Base-by-base conservation (phyloP, 2,329 filamentous ascomycete species). In the Cytospora piceicola region DNA sequence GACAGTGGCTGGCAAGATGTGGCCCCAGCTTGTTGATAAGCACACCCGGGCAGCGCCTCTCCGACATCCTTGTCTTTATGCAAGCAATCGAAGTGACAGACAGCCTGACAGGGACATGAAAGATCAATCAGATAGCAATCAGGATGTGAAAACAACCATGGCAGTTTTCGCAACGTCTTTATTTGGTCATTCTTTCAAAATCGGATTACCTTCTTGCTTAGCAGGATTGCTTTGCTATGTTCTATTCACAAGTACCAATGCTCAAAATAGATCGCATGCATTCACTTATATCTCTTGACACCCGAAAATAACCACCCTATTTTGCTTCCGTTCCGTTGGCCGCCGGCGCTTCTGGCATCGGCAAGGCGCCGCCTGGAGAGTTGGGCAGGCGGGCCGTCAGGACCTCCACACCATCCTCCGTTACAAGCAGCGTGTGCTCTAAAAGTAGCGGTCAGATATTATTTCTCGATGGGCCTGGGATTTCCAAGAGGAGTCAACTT, bases 351-450 rank as follows among this genome's bases (percentile, higher is more conserved):
- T 69, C 73, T 46, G 76, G 88, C 79, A 89, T 87, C 4, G 87
- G 81, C 57, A 92, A 77, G 4, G 90, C 84, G 0, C 92, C 93
- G 65, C 93, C 93, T 0, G 93, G 93, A 22, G 91, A 94, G 73
- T 88, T 84, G 30, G 86, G 82, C 62, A 87, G 78, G 69, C 91
- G 84, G 27, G 91, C 92, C 1, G 93, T 96, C 74, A 96, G 77
- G 58, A 96, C 82, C 78, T 96, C 93, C 8, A 94, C 90, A 2
- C 93, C 93, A 64, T 90, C 88, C 74, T 94, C 91, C 0, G 93
- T 96, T 3, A 96, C 92, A 12, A 96, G 81, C 60, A 95, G 80
- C 0, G 92, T 95, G 75, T 96, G 93, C 75, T 96, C 92, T 87
- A 65, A 69, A 54, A 20, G 36, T 11, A 24, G 6, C 4, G 1